phyloP scores from a whole-genome alignment of 2,329 filamentous ascomycete genomes.

The Phoma sp. region DNA sequence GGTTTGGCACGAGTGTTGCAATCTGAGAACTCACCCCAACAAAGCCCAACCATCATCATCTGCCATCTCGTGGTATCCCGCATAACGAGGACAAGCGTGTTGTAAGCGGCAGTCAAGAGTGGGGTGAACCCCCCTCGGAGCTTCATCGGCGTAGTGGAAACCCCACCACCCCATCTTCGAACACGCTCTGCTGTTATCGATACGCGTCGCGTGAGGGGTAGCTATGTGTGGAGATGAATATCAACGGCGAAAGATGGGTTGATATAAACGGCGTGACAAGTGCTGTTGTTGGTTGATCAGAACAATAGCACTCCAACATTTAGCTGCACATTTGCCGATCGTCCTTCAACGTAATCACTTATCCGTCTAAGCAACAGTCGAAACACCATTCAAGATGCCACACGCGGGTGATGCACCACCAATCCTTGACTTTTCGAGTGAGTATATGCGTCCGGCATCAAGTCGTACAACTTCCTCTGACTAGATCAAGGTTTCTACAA shows the following conservation, averaged over 20 bases:
- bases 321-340: not conserved
- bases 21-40: not conserved
- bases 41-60: not conserved
- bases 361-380: not conserved
- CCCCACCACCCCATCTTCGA: conserved; percentile 1
- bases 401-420: conserved; percentile 31
- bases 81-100: not conserved
- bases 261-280: conserved; percentile 4
- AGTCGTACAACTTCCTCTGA: not conserved
- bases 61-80: not conserved
- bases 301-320: not conserved
- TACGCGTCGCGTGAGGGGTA: conserved; percentile 8
- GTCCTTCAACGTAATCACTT: not conserved
- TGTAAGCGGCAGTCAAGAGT: not conserved
- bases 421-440: conserved; percentile 39
- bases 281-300: not conserved
- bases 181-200: conserved; percentile 2
- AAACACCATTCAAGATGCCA: conserved; percentile 23
- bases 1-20: not conserved
- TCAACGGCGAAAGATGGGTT: not conserved
- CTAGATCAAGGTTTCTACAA: conserved; percentile 34
- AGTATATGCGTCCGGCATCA: not conserved
- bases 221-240: not conserved
- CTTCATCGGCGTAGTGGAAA: not conserved
- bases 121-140: conserved; percentile 7